phyloP scores from a whole-genome alignment of 345 rosid species.

The Gossypium herbaceum region DNA sequence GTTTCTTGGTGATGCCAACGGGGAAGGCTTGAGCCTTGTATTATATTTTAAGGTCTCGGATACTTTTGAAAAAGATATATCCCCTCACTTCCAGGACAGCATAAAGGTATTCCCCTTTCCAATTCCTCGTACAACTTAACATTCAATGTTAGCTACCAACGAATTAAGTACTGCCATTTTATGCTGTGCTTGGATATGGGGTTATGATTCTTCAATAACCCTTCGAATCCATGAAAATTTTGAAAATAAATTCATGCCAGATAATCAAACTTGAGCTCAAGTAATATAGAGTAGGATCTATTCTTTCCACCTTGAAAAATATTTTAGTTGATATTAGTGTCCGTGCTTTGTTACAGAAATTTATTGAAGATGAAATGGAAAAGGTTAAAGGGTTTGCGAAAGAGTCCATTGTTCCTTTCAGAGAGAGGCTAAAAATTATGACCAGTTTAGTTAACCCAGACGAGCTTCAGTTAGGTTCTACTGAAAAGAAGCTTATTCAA shows the following conservation, averaged over 20 bases:
- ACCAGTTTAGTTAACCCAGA: conserved; percentile 79
- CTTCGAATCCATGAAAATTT: not conserved
- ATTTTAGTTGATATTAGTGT: not conserved
- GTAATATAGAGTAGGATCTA: not conserved
- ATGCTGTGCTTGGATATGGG: not conserved
- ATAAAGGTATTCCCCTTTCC: conserved; percentile 50
- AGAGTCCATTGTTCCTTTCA: conserved; percentile 49
- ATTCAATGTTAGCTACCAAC: not conserved
- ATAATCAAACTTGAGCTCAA: not conserved
- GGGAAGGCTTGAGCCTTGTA: conserved; percentile 95
- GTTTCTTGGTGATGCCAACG: conserved; percentile 82
- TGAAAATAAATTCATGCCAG: not conserved
- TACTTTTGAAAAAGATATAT: conserved; percentile 56
- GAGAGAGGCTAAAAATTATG: conserved; percentile 89
- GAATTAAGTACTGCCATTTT: not conserved
- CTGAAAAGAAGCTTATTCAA: conserved; percentile 76
- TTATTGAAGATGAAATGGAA: conserved; percentile 10
- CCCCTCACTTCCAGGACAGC: conserved; percentile 62
- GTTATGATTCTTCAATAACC: not conserved
- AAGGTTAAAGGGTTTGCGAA: conserved; percentile 3
- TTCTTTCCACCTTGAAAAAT: not conserved
- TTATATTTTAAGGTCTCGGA: conserved; percentile 71
- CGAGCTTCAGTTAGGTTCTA: conserved; percentile 66
- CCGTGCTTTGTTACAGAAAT: conserved; percentile 1
- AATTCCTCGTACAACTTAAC: not conserved